A percentile compares a stretch with the other conserved stretches of the same genome.
phyloP scores from a whole-genome alignment of 192 early-diverging fungal species.

The Spizellomyces punctatus region DNA sequence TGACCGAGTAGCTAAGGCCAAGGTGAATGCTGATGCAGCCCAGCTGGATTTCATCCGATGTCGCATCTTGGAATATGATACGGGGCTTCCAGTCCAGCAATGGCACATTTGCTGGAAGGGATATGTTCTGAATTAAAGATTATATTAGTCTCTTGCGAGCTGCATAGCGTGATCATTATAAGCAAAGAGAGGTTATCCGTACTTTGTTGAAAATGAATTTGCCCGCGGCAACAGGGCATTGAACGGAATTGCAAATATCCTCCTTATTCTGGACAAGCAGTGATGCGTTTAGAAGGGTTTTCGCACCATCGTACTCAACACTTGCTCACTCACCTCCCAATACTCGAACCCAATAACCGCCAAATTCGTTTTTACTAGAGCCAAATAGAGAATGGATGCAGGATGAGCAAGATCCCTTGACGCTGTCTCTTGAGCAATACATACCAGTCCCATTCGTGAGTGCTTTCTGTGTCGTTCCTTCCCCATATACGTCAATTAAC shows the following conservation, averaged over 20 bases:
- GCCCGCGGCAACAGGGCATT: conserved; percentile 13
- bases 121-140: not conserved
- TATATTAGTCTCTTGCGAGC: not conserved
- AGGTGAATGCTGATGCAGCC: conserved; percentile 12
- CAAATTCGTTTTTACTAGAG: conserved; percentile 6
- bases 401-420: no score
- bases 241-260: conserved; percentile 8
- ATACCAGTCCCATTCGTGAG: conserved; percentile 8
- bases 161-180: not conserved
- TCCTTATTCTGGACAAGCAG: not conserved
- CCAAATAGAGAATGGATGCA: no score
- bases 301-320: no score
- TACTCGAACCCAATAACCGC: conserved; percentile 15
- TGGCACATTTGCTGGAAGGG: conserved; percentile 18
- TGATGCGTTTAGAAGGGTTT: no score
- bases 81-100: conserved; percentile 21
- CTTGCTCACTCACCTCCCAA: no score
- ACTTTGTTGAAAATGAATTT: conserved; percentile 6
- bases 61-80: conserved; percentile 5
- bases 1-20: not conserved
- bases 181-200: not conserved
- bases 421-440: no score
- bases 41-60: not conserved
- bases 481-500: not conserved
- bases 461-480: not conserved